A percentile compares a stretch with the other conserved stretches of the same genome.
phyloP scores from a whole-genome alignment of 371 early-diverging fungal genomes.

The Syncephalastrum racemosum region DNA sequence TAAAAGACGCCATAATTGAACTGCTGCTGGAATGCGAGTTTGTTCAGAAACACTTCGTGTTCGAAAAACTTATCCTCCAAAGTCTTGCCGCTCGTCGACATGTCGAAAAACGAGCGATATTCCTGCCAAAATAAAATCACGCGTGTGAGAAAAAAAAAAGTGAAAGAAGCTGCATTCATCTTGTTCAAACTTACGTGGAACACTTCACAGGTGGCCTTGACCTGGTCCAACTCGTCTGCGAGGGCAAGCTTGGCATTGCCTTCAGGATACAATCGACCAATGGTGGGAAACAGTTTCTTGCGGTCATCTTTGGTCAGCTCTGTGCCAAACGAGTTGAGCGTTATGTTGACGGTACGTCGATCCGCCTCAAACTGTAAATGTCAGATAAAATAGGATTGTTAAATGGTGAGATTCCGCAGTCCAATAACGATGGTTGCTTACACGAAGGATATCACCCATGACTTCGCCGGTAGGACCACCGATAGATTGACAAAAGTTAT shows the following conservation, averaged over 20 bases:
- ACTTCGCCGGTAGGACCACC: slow-evolving; percentile 92
- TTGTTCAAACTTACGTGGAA: slow-evolving; percentile 63
- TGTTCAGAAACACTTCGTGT: slow-evolving; percentile 91
- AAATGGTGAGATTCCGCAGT: neutral
- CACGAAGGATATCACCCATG: slow-evolving; percentile 91
- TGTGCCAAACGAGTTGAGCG: slow-evolving; percentile 97
- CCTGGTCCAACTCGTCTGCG: slow-evolving; percentile 94
- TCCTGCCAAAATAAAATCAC: slow-evolving; percentile 46
- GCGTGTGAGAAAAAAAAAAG: too few species aligned
- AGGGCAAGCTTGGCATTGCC: slow-evolving; percentile 82
- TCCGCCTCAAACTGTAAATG: slow-evolving; percentile 99
- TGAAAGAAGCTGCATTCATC: neutral
- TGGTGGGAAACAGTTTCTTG: slow-evolving; percentile 86
- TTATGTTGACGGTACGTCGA: slow-evolving; percentile 95
- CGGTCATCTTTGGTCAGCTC: slow-evolving; percentile 96
- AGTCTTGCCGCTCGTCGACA: slow-evolving; percentile 51
- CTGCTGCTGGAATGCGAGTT: slow-evolving; percentile 92
- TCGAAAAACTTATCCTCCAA: slow-evolving; percentile 96
- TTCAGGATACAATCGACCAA: slow-evolving; percentile 92
- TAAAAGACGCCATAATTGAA: slow-evolving; percentile 98
- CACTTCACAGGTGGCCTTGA: slow-evolving; percentile 79
- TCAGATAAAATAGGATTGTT: slow-evolving; percentile 1
- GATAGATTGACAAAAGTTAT: slow-evolving; percentile 80
- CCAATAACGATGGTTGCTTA: slow-evolving; percentile 23
- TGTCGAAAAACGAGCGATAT: slow-evolving; percentile 74